Base-by-base conservation (phyloP, 2,329 filamentous ascomycete genomes). In the Claviceps citrina region DNA sequence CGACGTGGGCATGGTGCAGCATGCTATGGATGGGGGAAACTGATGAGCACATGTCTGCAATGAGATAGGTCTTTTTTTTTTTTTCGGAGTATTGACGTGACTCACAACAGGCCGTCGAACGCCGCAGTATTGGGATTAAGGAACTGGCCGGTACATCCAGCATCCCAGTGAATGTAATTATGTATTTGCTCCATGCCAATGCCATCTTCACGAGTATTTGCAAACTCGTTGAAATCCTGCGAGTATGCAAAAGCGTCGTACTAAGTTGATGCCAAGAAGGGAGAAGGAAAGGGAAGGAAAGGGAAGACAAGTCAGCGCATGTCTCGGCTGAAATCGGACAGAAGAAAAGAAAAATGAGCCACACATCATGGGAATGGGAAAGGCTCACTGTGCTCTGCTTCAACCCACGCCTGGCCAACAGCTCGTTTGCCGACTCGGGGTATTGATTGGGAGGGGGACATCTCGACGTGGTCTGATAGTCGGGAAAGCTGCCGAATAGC, bases 1-100 rank as follows among this genome's bases (percentile, higher is more conserved):
- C 76, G 40, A 81, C 66, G 48, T 81, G 75, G 50, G 65, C 56
- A 57, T 69, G 68, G 44, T 69, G 66, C 20, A 69, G 51, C 64
- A 62, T 64, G 47, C 57, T 59, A 31, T 8, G 4, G 4, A 12
- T 18, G 15, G 5, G 8, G n/a, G n/a, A n/a, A n/a, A 20, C 27
- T 26, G n/a, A 27, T 42, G 18, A 36, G 41, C 15, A 34, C 9
- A 24, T 34, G n/a, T 15, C 5, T 8, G 5, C 22, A 24, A 24
- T 24, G 22, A 24, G 22, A 24, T 8, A 8, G 8, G 5, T 3
- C 16, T 1, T 12, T 30, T 30, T 16, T 15, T 33, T 8, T 33
- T 7, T n/a, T 33, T n/a, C 8, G 12, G 15, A 10, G 12, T 5
- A 9, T 20, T 9, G 22, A 20, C 8, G 5, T 12, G 3, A 51